These are phyloP conservation scores for Pleurotus salmoneostramineus DNA, from an alignment of 768 basidiomycete species.

Conservation along the genomic window DNA sequence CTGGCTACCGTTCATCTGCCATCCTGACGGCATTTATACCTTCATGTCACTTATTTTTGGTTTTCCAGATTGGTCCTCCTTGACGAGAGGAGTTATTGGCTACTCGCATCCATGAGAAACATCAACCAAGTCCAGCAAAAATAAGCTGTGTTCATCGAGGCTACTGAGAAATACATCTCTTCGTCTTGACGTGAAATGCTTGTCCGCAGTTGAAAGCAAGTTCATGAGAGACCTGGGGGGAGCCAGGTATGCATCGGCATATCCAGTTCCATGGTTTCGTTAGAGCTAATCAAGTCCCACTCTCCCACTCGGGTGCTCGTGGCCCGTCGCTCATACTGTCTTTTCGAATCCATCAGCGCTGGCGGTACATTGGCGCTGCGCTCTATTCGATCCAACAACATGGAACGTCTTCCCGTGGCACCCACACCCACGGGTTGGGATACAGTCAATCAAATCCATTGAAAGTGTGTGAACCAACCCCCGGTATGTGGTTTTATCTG, in stretches of 20 bases:
- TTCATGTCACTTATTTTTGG: slow-evolving; percentile 3
- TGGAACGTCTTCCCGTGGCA: not conserved
- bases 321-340: too few species aligned
- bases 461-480: not conserved
- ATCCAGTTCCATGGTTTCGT: too few species aligned
- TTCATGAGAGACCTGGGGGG: not conserved
- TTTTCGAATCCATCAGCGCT: too few species aligned
- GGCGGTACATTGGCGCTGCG: too few species aligned
- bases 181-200: not conserved
- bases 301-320: too few species aligned
- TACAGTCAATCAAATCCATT: not conserved
- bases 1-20: not conserved
- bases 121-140: not conserved
- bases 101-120: not conserved
- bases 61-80: not conserved
- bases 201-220: not conserved
- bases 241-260: too few species aligned
- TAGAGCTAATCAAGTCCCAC: too few species aligned
- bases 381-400: not conserved
- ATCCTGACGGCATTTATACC: not conserved
- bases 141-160: not conserved
- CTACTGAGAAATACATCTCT: not conserved
- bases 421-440: not conserved
- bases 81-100: not conserved
- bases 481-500: not conserved